phyloP scores from a whole-genome alignment of 495 filamentous ascomycete genomes.

The Tuber melanosporum region DNA sequence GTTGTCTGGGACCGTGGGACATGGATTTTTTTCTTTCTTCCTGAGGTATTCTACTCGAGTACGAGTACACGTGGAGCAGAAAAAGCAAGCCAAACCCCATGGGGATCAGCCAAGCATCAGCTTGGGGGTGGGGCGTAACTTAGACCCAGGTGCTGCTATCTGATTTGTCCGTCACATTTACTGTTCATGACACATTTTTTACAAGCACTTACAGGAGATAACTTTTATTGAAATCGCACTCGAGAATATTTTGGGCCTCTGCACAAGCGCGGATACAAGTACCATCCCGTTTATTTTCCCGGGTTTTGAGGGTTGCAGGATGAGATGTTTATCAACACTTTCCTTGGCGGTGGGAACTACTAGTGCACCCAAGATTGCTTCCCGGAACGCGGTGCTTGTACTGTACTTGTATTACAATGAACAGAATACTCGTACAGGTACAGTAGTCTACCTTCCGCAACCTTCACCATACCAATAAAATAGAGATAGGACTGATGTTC shows the following conservation, averaged over 20 bases:
- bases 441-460: not conserved
- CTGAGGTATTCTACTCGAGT: not conserved
- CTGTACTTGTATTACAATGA: not conserved
- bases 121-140: not conserved
- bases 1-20: not conserved
- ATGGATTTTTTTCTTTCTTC: not conserved
- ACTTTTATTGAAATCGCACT: not conserved
- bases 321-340: not conserved
- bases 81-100: not conserved
- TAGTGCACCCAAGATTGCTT: not conserved
- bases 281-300: not conserved
- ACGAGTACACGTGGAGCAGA: not conserved
- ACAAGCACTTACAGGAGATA: not conserved
- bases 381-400: no score
- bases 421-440: not conserved
- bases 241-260: not conserved
- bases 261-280: not conserved
- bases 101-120: not conserved
- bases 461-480: not conserved
- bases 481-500: not conserved
- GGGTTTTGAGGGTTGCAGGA: not conserved
- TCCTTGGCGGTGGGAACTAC: not conserved
- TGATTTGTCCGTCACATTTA: not conserved
- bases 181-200: not conserved
- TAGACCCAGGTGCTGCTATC: not conserved